phyloP scores from a whole-genome alignment of 2,329 filamentous ascomycete genomes.

The Cyphellophora europaea region DNA sequence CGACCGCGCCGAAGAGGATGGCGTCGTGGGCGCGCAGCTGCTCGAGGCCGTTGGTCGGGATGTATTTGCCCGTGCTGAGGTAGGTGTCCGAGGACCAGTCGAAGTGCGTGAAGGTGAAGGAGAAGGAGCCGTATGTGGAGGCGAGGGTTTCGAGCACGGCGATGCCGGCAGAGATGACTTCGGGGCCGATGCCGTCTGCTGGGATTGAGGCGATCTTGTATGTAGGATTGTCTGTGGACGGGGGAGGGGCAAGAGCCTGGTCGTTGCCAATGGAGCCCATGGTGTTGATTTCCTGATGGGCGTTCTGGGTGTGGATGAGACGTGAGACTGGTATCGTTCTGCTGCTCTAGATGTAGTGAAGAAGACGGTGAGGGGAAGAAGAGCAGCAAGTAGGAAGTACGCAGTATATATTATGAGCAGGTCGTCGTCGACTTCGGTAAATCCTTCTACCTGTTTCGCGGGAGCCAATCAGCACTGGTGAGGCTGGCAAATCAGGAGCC shows the following conservation, averaged over 20 bases:
- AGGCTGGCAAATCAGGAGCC: no score
- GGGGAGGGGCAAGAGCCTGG: neutral
- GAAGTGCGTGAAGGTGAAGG: slow-evolving; percentile 51
- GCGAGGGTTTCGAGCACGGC: slow-evolving; percentile 44
- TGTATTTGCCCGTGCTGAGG: slow-evolving; percentile 56
- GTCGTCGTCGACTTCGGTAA: no score
- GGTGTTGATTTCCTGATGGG: no score
- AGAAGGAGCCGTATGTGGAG: slow-evolving; percentile 45
- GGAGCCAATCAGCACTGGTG: no score
- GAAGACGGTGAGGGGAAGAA: no score
- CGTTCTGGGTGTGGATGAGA: no score
- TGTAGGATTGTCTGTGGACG: neutral
- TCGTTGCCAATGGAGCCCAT: neutral
- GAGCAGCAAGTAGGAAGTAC: no score
- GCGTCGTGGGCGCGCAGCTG: slow-evolving; percentile 52
- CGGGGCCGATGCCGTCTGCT: slow-evolving; percentile 60
- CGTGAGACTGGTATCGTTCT: no score
- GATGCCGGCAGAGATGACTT: slow-evolving; percentile 57
- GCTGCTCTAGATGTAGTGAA: no score
- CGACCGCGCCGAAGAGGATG: slow-evolving; percentile 60
- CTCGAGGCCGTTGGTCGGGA: slow-evolving; percentile 51
- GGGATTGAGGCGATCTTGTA: slow-evolving; percentile 52
- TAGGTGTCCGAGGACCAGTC: slow-evolving; percentile 61
- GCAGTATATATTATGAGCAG: no score
- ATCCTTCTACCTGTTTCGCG: no score